These are phyloP conservation scores for Aspergillus caelatus DNA, from an alignment of 2,329 filamentous ascomycete genomes.

Conservation along the genomic window DNA sequence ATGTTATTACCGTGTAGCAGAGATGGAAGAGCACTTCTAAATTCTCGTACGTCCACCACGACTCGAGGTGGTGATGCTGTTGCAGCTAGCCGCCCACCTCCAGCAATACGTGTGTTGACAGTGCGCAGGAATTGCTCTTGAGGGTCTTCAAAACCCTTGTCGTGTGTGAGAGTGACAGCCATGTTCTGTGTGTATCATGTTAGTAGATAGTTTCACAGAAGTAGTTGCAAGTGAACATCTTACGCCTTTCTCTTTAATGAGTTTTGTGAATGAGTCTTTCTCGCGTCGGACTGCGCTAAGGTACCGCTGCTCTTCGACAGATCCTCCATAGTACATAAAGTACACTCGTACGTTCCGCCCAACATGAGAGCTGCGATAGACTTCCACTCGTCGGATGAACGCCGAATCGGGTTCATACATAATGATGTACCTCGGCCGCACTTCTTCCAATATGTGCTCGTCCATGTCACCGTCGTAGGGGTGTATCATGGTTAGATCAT, in stretches of 20 bases:
- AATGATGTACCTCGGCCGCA: conserved; percentile 90
- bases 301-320: conserved; percentile 94
- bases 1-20: conserved; percentile 87
- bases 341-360: conserved; percentile 89
- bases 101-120: conserved; percentile 94
- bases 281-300: conserved; percentile 87
- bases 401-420: conserved; percentile 98
- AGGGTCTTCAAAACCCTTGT: conserved; percentile 73
- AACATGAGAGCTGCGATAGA: conserved; percentile 92
- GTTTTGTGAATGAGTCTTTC: conserved; percentile 91
- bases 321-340: conserved; percentile 94
- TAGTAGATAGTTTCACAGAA: conserved; percentile 12
- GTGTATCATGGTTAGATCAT: conserved; percentile 84
- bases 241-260: conserved; percentile 87
- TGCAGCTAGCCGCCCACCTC: conserved; percentile 80
- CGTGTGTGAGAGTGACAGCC: conserved; percentile 81
- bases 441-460: conserved; percentile 92
- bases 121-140: conserved; percentile 92
- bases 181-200: conserved; percentile 59
- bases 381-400: conserved; percentile 91
- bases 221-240: conserved; percentile 19
- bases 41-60: conserved; percentile 94
- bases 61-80: conserved; percentile 87
- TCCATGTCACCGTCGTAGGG: conserved; percentile 95
- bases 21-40: conserved; percentile 88